Evolutionary conservation across 306 rosid genomes (phyloP).

Genomic region (Cucurbita ficifolia): DNA sequence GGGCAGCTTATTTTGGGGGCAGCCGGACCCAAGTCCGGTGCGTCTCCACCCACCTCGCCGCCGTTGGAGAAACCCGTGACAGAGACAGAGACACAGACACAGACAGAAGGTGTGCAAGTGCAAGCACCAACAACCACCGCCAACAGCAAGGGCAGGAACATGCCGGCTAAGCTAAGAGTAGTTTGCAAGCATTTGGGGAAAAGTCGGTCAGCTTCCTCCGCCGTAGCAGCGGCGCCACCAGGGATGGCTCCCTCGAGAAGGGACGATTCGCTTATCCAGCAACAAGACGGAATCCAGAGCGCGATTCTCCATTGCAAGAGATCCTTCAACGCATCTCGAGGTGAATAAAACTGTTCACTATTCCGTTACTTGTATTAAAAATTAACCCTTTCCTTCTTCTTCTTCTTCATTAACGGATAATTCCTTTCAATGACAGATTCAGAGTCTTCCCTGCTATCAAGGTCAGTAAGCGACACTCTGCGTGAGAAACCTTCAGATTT

Average conservation of each 20-base stretch:
- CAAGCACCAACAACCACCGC: conserved; percentile 1
- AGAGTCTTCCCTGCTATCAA: conserved; percentile 37
- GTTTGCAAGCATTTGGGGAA: conserved; percentile 90
- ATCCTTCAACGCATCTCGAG: conserved; percentile 75
- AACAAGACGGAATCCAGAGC: conserved; percentile 91
- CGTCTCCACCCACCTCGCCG: neutral
- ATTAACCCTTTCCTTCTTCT: neutral
- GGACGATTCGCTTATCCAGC: conserved; percentile 84
- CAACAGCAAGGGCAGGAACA: conserved; percentile 25
- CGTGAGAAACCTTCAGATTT: conserved; percentile 26
- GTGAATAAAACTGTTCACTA: conserved; percentile 8
- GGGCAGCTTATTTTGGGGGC: conserved; percentile 25
- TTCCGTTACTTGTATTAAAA: neutral
- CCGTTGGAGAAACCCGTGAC: conserved; percentile 17
- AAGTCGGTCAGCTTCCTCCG: conserved; percentile 89
- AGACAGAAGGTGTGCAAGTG: conserved; percentile 12
- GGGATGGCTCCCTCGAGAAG: conserved; percentile 30
- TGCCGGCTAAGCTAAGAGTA: conserved; percentile 60
- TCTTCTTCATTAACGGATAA: neutral
- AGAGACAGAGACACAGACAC: conserved; percentile 8
- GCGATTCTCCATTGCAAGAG: conserved; percentile 95
- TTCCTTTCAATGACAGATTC: conserved; percentile 24
- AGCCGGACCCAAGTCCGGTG: conserved; percentile 2
- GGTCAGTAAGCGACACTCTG: conserved; percentile 43
- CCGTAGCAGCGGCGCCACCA: conserved; percentile 53